Evolutionary conservation across 257 asterid genomes (phyloP).

Genomic region (Lycium barbarum): DNA sequence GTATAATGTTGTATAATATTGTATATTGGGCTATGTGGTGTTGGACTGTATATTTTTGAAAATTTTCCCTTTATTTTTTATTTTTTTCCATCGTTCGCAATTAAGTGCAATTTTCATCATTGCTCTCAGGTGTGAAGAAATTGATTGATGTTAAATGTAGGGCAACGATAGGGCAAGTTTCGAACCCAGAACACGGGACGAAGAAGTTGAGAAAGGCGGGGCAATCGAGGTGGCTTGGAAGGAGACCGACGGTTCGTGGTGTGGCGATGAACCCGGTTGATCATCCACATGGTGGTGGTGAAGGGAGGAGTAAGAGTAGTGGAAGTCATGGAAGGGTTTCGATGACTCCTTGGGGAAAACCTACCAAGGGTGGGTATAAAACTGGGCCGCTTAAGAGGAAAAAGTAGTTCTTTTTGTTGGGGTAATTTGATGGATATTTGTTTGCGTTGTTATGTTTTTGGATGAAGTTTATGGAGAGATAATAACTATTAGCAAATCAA

Average conservation of each 20-base stretch:
- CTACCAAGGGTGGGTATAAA: slow-evolving; percentile 86
- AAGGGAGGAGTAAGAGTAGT: slow-evolving; percentile 91
- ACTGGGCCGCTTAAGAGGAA: slow-evolving; percentile 72
- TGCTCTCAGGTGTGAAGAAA: slow-evolving; percentile 62
- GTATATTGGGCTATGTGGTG: no score
- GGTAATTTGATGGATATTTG: background rate
- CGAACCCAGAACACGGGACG: slow-evolving; percentile 61
- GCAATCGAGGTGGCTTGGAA: slow-evolving; percentile 79
- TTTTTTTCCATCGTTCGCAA: no score
- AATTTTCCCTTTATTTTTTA: no score
- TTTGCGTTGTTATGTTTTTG: background rate
- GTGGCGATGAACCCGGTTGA: slow-evolving; percentile 92
- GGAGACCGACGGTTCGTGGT: slow-evolving; percentile 83
- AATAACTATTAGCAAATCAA: background rate
- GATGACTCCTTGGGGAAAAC: slow-evolving; percentile 87
- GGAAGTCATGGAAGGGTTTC: slow-evolving; percentile 72
- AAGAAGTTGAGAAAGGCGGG: slow-evolving; percentile 89
- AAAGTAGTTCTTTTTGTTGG: slow-evolving; percentile 38
- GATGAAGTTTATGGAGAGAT: background rate
- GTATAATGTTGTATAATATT: no score
- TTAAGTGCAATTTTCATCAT: no score
- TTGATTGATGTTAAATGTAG: slow-evolving; percentile 67
- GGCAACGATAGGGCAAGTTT: slow-evolving; percentile 68
- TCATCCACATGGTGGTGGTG: slow-evolving; percentile 96
- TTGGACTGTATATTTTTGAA: no score